A percentile compares a stretch with the other conserved stretches of the same genome.
phyloP scores from a whole-genome alignment of 2,329 filamentous ascomycete species.

The Diplodia scrobiculata region DNA sequence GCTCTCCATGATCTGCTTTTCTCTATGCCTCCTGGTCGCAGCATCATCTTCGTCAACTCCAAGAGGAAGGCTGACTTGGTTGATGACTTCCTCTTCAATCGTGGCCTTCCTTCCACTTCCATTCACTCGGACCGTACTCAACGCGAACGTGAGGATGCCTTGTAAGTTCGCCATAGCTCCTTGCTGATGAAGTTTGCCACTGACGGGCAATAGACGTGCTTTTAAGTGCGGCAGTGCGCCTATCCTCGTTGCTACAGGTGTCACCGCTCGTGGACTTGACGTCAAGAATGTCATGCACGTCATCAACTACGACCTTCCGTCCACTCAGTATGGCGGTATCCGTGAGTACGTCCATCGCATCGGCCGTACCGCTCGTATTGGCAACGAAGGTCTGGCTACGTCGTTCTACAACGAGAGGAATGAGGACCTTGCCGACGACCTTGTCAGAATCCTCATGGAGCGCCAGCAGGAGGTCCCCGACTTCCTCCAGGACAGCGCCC shows the following conservation, averaged over 20 bases:
- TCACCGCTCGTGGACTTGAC: conserved; percentile 86
- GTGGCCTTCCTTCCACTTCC: conserved; percentile 76
- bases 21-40: conserved; percentile 70
- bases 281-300: conserved; percentile 85
- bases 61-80: conserved; percentile 77
- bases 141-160: conserved; percentile 84
- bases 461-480: conserved; percentile 77
- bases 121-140: conserved; percentile 89
- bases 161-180: conserved; percentile 54
- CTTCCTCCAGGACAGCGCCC: conserved; percentile 69
- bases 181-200: conserved; percentile 29
- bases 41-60: conserved; percentile 86
- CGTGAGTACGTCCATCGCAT: conserved; percentile 94
- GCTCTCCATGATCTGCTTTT: conserved; percentile 72
- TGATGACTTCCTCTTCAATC: conserved; percentile 85
- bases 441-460: conserved; percentile 82
- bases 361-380: conserved; percentile 92
- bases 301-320: conserved; percentile 89
- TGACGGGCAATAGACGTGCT: conserved; percentile 56
- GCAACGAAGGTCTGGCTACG: conserved; percentile 79
- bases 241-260: conserved; percentile 81
- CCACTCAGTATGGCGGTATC: conserved; percentile 75
- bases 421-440: conserved; percentile 67
- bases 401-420: conserved; percentile 86
- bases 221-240: conserved; percentile 76